phyloP scores from a whole-genome alignment of 176 grass and related monocot genomes.

The Carex myosuroides region DNA sequence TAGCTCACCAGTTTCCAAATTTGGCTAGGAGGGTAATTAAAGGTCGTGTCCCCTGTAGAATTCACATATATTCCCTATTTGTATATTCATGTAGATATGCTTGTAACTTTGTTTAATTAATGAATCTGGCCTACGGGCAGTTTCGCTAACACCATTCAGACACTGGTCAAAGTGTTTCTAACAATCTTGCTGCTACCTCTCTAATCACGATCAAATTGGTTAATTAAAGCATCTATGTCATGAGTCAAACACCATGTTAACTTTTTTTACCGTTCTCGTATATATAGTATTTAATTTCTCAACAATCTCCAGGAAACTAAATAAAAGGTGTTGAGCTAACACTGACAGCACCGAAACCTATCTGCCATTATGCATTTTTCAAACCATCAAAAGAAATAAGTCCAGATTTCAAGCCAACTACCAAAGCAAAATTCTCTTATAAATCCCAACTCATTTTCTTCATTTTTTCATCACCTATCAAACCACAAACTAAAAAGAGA shows the following conservation, averaged over 20 bases:
- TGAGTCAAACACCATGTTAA: neutral
- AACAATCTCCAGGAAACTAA: neutral
- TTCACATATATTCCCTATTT: too few species aligned
- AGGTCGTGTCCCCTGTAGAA: too few species aligned
- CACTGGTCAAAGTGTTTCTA: neutral
- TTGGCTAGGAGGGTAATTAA: too few species aligned
- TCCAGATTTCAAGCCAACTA: neutral
- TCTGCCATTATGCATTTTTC: neutral
- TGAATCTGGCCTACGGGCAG: too few species aligned
- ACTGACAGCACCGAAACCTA: neutral
- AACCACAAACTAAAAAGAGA: neutral
- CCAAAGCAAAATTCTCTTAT: neutral
- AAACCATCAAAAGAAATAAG: neutral
- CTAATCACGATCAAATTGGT: neutral
- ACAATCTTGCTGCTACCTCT: neutral
- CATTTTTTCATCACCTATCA: neutral
- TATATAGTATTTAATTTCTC: neutral
- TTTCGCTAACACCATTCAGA: too few species aligned
- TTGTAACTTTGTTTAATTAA: too few species aligned
- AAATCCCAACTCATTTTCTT: neutral
- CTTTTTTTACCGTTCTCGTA: too few species aligned
- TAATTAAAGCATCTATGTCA: neutral
- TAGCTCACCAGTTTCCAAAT: too few species aligned
- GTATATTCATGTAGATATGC: too few species aligned
- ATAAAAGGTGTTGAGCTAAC: neutral